These are phyloP conservation scores for Leishmania guyanensis DNA, from an alignment of 208 protist genomes.

Conservation along the genomic window DNA sequence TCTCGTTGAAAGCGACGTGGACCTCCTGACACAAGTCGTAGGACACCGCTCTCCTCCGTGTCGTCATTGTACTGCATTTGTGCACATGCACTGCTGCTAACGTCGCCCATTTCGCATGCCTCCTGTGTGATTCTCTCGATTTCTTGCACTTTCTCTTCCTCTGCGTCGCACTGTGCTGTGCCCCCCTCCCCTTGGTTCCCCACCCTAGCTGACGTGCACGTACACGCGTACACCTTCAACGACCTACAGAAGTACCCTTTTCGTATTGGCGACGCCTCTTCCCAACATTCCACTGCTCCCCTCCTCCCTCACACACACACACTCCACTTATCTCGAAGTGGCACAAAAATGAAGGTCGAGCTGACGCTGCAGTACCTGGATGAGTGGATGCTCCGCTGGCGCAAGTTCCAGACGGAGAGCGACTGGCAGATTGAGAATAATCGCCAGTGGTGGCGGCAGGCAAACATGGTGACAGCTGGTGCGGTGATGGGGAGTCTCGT, in stretches of 20 bases:
- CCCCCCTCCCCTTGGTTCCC: background rate
- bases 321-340: background rate
- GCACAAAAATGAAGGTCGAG: constrained; percentile 72
- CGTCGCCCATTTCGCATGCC: background rate
- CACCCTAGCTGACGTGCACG: background rate
- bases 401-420: constrained; percentile 90
- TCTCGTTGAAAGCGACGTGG: background rate
- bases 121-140: background rate
- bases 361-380: constrained; percentile 90
- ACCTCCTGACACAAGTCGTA: background rate
- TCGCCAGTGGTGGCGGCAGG: constrained; percentile 84
- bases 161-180: background rate
- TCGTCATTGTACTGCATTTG: no score
- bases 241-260: background rate
- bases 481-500: constrained; percentile 50
- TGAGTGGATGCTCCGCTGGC: constrained; percentile 92
- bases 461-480: constrained; percentile 52
- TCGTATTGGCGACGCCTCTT: background rate
- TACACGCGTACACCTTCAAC: background rate
- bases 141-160: background rate
- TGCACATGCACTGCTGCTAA: no score
- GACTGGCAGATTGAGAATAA: constrained; percentile 90
- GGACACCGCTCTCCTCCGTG: background rate
- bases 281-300: background rate
- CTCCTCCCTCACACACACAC: background rate